Evolutionary conservation across 345 rosid genomes (phyloP).

Genomic region (Eucalyptus rudis): DNA sequence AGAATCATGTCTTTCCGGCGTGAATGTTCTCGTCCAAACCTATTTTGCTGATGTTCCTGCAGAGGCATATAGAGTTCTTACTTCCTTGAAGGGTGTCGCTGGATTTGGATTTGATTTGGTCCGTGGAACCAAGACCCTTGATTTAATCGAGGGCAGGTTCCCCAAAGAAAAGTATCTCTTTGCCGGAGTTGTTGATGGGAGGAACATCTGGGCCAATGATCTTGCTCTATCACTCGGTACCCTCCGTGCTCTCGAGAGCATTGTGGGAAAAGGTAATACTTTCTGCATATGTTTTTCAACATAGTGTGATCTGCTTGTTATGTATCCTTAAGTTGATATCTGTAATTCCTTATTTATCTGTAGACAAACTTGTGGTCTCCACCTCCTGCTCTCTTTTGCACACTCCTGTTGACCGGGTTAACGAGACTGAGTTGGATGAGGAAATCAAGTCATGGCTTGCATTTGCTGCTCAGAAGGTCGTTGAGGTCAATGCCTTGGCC

Average conservation of each 20-base stretch:
- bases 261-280: conserved; percentile 63
- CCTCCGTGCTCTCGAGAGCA: conserved; percentile 47
- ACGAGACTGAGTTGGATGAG: background rate
- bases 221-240: conserved; percentile 57
- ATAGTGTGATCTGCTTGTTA: background rate
- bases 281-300: background rate
- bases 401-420: background rate
- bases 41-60: no score
- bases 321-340: background rate
- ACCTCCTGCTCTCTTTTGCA: background rate
- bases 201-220: conserved; percentile 96
- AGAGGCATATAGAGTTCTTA: no score
- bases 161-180: conserved; percentile 67
- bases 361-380: background rate
- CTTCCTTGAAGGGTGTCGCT: no score
- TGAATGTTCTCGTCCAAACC: no score
- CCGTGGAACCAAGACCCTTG: no score
- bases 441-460: background rate
- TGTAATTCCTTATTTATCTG: background rate
- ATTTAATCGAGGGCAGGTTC: conserved; percentile 23
- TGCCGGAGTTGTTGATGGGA: conserved; percentile 94
- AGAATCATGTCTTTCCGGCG: no score
- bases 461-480: background rate
- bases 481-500: background rate
- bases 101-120: no score